phyloP scores from a whole-genome alignment of 139 green algal genomes.

The Chlorella sp. region DNA sequence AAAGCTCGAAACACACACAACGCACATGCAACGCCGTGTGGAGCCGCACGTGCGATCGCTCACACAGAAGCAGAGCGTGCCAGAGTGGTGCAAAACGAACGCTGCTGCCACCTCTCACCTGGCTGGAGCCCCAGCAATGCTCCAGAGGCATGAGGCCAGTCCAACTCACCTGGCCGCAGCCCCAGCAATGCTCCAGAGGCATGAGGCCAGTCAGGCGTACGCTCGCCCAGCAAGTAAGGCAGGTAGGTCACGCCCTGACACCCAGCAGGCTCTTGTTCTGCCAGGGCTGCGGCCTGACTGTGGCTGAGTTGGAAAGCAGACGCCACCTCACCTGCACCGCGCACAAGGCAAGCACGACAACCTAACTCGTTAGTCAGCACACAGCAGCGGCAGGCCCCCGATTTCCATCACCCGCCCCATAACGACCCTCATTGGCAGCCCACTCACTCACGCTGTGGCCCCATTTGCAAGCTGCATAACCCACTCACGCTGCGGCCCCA shows the following conservation, averaged over 20 bases:
- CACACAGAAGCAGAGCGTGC: too few species aligned
- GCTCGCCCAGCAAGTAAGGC: slow-evolving; percentile 76
- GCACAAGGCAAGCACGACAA: background rate
- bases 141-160: slow-evolving; percentile 74
- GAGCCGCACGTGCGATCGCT: too few species aligned
- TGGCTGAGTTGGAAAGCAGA: slow-evolving; percentile 46
- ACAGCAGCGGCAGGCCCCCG: background rate
- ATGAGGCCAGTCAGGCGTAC: slow-evolving; percentile 86
- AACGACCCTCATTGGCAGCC: background rate
- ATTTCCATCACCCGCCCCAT: background rate
- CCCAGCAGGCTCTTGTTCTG: slow-evolving; percentile 53
- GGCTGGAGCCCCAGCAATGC: slow-evolving; percentile 48
- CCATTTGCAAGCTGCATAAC: background rate
- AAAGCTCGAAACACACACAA: too few species aligned
- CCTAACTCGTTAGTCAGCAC: background rate
- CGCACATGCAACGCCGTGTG: too few species aligned
- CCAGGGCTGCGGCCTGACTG: slow-evolving; percentile 48
- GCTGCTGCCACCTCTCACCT: too few species aligned
- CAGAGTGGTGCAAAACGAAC: too few species aligned
- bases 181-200: slow-evolving; percentile 60
- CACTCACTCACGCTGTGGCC: background rate
- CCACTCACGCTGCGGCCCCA: background rate
- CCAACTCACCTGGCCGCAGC: slow-evolving; percentile 34
- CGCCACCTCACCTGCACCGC: background rate
- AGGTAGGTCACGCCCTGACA: slow-evolving; percentile 67